These are phyloP conservation scores for Nigrograna mackinnonii DNA, from an alignment of 2,329 filamentous ascomycete genomes.

Conservation along the genomic window DNA sequence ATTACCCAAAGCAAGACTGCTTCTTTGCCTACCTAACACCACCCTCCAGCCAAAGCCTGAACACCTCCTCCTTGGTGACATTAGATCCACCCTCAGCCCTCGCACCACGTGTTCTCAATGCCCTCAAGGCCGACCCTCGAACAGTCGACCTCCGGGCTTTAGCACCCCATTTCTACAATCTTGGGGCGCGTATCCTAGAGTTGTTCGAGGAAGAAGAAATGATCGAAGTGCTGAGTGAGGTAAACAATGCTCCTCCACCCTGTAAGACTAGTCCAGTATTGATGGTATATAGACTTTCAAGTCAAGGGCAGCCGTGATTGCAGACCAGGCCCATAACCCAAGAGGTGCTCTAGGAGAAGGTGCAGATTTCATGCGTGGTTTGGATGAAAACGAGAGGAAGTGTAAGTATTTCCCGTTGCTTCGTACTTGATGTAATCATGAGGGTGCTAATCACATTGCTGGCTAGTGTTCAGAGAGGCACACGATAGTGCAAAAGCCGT, in stretches of 20 bases:
- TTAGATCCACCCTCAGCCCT: conserved; percentile 82
- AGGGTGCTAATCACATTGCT: conserved; percentile 3
- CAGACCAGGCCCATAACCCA: conserved; percentile 86
- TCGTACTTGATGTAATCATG: background rate
- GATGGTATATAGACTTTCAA: conserved; percentile 70
- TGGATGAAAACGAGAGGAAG: conserved; percentile 87
- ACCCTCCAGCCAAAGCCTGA: conserved; percentile 33
- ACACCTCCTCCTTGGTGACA: conserved; percentile 56
- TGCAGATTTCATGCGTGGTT: conserved; percentile 80
- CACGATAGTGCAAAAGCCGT: conserved; percentile 53
- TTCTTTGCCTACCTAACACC: conserved; percentile 7
- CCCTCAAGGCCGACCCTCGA: conserved; percentile 85
- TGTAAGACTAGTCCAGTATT: background rate
- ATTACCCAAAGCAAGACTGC: background rate
- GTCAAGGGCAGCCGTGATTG: conserved; percentile 77
- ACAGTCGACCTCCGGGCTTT: conserved; percentile 83
- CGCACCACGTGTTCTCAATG: conserved; percentile 79
- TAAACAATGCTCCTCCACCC: conserved; percentile 18
- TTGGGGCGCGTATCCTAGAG: conserved; percentile 84
- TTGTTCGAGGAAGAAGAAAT: conserved; percentile 89
- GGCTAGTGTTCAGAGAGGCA: conserved; percentile 50
- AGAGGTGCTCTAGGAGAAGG: conserved; percentile 67
- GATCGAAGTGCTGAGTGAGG: conserved; percentile 59
- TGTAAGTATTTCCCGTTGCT: conserved; percentile 44
- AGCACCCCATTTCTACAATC: conserved; percentile 83